These are phyloP conservation scores for Actinomortierella wolfii DNA, from an alignment of 371 early-diverging fungal species.

Conservation along the genomic window DNA sequence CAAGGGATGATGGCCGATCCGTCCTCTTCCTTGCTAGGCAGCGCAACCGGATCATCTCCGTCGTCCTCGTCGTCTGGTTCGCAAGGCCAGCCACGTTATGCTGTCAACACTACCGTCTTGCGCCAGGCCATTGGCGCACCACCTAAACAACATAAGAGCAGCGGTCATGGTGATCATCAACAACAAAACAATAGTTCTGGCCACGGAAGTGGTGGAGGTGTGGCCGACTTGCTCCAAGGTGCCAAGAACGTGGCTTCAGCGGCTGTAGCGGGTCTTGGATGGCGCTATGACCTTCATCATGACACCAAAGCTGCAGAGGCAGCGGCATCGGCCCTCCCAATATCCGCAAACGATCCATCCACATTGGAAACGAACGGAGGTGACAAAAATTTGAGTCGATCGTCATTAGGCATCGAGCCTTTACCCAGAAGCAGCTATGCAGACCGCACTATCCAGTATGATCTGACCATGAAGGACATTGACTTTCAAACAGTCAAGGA, in stretches of 20 bases:
- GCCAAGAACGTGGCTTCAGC: constrained; percentile 25
- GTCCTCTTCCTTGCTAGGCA: too few species aligned
- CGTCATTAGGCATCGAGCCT: not conserved
- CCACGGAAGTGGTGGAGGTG: too few species aligned
- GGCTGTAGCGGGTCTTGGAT: constrained; percentile 32
- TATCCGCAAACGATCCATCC: too few species aligned
- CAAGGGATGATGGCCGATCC: too few species aligned
- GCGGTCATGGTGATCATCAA: constrained; percentile 18
- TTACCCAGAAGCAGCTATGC: constrained; percentile 7
- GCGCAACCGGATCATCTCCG: too few species aligned
- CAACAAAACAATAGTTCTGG: too few species aligned
- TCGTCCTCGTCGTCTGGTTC: too few species aligned
- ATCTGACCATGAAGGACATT: constrained; percentile 46
- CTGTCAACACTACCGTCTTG: constrained; percentile 29
- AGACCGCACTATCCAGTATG: constrained; percentile 10
- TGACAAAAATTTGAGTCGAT: not conserved
- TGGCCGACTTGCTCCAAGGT: constrained; percentile 4
- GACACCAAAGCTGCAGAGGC: not conserved
- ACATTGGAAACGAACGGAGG: too few species aligned
- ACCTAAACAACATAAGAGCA: not conserved
- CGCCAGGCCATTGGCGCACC: constrained; percentile 21
- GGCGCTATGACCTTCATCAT: constrained; percentile 13
- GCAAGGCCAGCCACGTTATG: constrained; percentile 7
- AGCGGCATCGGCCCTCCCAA: too few species aligned
- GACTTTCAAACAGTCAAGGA: constrained; percentile 26